Percentiles rank a stretch among this genome's conserved stretches.
These are phyloP conservation scores for Hypoxylon sp. DNA, from an alignment of 2,329 filamentous ascomycete species.

Conservation along the genomic window DNA sequence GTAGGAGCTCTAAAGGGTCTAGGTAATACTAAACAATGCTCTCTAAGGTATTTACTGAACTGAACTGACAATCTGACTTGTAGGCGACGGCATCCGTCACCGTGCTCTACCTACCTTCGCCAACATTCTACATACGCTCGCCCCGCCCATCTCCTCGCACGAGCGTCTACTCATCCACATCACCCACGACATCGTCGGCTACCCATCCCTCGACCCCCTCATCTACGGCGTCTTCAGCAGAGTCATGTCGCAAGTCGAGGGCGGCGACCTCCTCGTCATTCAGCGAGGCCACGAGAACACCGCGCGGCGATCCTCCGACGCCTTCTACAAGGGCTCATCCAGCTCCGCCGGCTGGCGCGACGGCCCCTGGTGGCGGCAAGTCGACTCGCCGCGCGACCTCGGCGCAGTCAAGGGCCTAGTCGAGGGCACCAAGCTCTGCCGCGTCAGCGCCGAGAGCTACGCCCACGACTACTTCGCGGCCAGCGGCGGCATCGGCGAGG, in stretches of 20 bases:
- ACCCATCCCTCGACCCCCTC: constrained; percentile 92
- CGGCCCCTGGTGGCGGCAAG: constrained; percentile 94
- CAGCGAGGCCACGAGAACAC: constrained; percentile 92
- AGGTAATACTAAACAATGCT: constrained; percentile 66
- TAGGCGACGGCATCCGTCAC: constrained; percentile 88
- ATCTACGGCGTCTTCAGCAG: constrained; percentile 93
- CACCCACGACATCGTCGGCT: constrained; percentile 94
- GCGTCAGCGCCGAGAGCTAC: constrained; percentile 90
- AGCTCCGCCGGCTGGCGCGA: constrained; percentile 80
- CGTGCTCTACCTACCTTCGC: constrained; percentile 95
- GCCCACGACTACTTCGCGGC: constrained; percentile 85
- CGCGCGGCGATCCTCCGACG: constrained; percentile 75
- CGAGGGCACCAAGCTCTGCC: constrained; percentile 91
- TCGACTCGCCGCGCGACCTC: constrained; percentile 78
- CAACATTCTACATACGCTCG: constrained; percentile 93
- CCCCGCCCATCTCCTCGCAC: constrained; percentile 95
- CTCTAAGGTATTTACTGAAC: not conserved
- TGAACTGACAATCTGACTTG: constrained; percentile 36
- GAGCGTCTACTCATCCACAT: constrained; percentile 98
- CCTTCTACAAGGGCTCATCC: constrained; percentile 64
- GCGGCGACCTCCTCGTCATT: constrained; percentile 92
- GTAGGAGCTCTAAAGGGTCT: constrained; percentile 82
- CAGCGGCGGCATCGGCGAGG: constrained; percentile 83
- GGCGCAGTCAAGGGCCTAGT: constrained; percentile 83
- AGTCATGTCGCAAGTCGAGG: constrained; percentile 99